Percentiles rank a stretch among this genome's conserved stretches.
phyloP scores from a whole-genome alignment of 1,139 yeast genomes.

The Hansenula sp. region DNA sequence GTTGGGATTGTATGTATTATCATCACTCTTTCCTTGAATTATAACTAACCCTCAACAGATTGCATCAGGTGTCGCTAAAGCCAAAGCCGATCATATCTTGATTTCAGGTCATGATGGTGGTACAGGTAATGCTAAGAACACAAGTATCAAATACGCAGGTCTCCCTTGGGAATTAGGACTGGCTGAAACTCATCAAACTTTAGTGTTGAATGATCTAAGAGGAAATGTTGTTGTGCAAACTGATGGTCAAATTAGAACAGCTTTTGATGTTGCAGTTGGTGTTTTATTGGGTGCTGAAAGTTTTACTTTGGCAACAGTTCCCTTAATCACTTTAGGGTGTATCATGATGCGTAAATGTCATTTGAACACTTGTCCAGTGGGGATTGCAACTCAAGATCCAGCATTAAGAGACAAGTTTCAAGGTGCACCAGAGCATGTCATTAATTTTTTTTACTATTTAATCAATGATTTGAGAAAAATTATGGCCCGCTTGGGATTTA shows the following conservation, averaged over 20 bases:
- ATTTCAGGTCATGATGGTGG: slow-evolving; percentile 99
- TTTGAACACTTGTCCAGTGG: slow-evolving; percentile 92
- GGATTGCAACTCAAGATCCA: slow-evolving; percentile 98
- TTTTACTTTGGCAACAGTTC: slow-evolving; percentile 97
- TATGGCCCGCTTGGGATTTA: slow-evolving; percentile 93
- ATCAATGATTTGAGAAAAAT: slow-evolving; percentile 88
- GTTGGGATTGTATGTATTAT: slow-evolving; percentile 67
- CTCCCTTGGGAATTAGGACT: slow-evolving; percentile 98
- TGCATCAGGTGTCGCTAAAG: slow-evolving; percentile 99
- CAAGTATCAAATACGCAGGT: slow-evolving; percentile 96
- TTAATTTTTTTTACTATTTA: slow-evolving; percentile 93
- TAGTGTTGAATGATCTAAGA: slow-evolving; percentile 91
- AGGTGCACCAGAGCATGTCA: slow-evolving; percentile 98
- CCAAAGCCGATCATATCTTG: slow-evolving; percentile 94
- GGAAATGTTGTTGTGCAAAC: slow-evolving; percentile 95
- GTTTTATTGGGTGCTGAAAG: slow-evolving; percentile 97
- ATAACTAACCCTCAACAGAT: too few species aligned
- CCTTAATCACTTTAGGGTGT: slow-evolving; percentile 96
- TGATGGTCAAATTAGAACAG: slow-evolving; percentile 96
- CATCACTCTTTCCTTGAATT: too few species aligned
- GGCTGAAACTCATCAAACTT: slow-evolving; percentile 97
- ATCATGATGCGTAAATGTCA: slow-evolving; percentile 95
- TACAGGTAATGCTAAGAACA: slow-evolving; percentile 98
- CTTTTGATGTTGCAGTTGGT: slow-evolving; percentile 90
- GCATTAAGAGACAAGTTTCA: slow-evolving; percentile 85